These are phyloP conservation scores for Chrysanthemum lavandulifolium DNA, from an alignment of 129 eudicot species.

Conservation along the genomic window DNA sequence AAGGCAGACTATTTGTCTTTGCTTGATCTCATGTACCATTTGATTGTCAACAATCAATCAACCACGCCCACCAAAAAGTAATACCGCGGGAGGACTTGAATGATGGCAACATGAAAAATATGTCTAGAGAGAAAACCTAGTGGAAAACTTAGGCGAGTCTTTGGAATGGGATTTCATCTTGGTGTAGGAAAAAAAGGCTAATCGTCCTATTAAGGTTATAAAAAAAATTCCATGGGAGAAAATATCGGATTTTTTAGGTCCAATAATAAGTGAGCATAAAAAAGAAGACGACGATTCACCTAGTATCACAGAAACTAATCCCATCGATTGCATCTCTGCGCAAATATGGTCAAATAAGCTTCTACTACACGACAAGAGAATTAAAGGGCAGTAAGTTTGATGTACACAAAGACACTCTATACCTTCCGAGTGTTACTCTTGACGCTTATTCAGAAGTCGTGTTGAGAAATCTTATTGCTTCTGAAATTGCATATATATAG, in stretches of 20 bases:
- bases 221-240: conserved; percentile 35
- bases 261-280: not conserved
- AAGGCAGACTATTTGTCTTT: conserved; percentile 26
- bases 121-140: not conserved
- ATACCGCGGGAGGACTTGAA: not conserved
- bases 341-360: conserved; percentile 24
- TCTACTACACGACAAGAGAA: conserved; percentile 13
- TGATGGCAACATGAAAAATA: not conserved
- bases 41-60: conserved; percentile 28
- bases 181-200: conserved; percentile 7
- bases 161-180: conserved; percentile 16
- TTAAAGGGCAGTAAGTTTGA: conserved; percentile 23
- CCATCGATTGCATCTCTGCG: conserved; percentile 41
- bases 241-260: conserved; percentile 29
- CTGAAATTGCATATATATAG: no score
- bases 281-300: conserved; percentile 10
- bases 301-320: conserved; percentile 20
- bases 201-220: conserved; percentile 13
- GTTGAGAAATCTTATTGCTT: conserved; percentile 48
- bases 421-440: conserved; percentile 36
- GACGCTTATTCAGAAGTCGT: conserved; percentile 38
- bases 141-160: conserved; percentile 2
- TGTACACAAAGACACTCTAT: conserved; percentile 1
- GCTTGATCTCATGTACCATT: conserved; percentile 43
- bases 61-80: not conserved